Evolutionary conservation across 345 rosid genomes (phyloP).

Genomic region (Eucalyptus melliodora): DNA sequence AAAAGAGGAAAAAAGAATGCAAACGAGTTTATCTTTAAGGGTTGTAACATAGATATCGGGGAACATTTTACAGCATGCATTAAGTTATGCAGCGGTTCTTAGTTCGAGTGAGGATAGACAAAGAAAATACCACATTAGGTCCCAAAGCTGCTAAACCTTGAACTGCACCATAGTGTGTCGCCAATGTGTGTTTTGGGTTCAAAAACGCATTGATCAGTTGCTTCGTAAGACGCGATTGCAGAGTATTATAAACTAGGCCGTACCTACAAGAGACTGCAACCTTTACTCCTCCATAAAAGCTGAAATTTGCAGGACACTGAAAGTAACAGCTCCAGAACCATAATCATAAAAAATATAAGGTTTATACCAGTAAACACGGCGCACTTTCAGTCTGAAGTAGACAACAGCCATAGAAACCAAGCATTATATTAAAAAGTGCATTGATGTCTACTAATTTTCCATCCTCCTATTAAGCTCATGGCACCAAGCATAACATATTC

Average conservation of each 20-base stretch:
- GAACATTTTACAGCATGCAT: not conserved
- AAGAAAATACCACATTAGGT: constrained; percentile 66
- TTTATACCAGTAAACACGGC: not conserved
- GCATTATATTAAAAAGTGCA: not conserved
- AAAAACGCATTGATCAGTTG: constrained; percentile 78
- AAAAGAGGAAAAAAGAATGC: not conserved
- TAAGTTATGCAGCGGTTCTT: not conserved
- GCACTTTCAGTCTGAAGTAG: not conserved
- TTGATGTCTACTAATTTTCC: not conserved
- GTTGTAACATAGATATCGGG: not conserved
- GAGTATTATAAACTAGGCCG: constrained; percentile 69
- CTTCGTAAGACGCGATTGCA: constrained; percentile 86
- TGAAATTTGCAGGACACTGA: not conserved
- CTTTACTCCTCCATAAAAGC: not conserved
- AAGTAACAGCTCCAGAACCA: not conserved
- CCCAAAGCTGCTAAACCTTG: constrained; percentile 93
- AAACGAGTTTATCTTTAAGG: not conserved
- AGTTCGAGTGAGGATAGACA: not conserved
- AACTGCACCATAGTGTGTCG: constrained; percentile 94
- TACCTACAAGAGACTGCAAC: constrained; percentile 32
- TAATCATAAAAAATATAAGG: not conserved
- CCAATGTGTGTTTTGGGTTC: constrained; percentile 78
- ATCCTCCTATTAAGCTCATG: not conserved
- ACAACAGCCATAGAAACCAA: not conserved
- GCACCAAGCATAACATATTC: not conserved